phyloP scores from a whole-genome alignment of 306 rosid species.

The Medicago lupulina region DNA sequence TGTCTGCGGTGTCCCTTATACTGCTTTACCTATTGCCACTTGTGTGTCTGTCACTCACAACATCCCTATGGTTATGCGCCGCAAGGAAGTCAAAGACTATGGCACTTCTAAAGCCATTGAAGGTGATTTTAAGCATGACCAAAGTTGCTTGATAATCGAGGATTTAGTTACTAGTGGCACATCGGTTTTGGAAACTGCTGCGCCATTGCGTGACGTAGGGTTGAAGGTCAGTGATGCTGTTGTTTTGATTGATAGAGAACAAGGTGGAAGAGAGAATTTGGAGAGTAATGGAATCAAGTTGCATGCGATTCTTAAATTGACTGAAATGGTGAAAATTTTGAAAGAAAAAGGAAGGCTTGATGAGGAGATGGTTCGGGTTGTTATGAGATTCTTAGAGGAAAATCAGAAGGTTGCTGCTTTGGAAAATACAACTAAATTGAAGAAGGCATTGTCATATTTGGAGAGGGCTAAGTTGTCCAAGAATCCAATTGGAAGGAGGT shows the following conservation, averaged over 20 bases:
- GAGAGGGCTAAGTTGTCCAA: constrained; percentile 77
- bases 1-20: constrained; percentile 92
- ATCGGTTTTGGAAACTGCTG: constrained; percentile 85
- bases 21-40: constrained; percentile 91
- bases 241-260: constrained; percentile 85
- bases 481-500: constrained; percentile 82
- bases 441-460: constrained; percentile 53
- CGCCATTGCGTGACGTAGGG: constrained; percentile 74
- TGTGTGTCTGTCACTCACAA: constrained; percentile 57
- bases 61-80: constrained; percentile 92
- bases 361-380: constrained; percentile 63
- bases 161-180: constrained; percentile 90
- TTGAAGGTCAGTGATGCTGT: constrained; percentile 76
- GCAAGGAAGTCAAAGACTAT: constrained; percentile 89
- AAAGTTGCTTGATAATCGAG: constrained; percentile 77
- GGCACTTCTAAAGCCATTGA: constrained; percentile 87
- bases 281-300: constrained; percentile 71
- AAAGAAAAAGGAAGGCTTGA: constrained; percentile 73
- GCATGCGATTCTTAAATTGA: constrained; percentile 69
- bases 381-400: constrained; percentile 73
- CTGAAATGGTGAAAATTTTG: constrained; percentile 84
- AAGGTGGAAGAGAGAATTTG: constrained; percentile 90
- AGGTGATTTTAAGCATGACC: constrained; percentile 59
- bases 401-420: constrained; percentile 69
- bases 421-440: constrained; percentile 48